Conservation (phyloP, 2,329 filamentous ascomycete species). For the Exophiala alcalophila region DNA sequence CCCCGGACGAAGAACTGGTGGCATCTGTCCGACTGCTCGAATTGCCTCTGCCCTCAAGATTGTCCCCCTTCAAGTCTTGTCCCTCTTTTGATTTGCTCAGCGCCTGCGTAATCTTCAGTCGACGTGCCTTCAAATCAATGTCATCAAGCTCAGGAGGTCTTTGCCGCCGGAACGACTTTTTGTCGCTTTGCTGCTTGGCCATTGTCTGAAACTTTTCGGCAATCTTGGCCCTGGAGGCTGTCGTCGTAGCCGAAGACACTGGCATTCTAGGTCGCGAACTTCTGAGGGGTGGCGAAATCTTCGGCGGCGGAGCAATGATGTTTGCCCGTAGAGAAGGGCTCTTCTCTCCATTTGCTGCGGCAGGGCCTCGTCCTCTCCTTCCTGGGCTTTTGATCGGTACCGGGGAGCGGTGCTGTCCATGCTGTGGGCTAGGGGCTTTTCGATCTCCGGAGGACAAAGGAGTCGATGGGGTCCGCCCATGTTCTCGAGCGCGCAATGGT, state of each 20-base stretch:
- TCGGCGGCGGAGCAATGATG: constrained; percentile 66
- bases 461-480: constrained; percentile 21
- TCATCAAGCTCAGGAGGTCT: constrained; percentile 64
- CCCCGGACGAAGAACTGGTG: constrained; percentile 19
- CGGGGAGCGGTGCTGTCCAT: constrained; percentile 33
- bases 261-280: constrained; percentile 79
- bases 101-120: constrained; percentile 78
- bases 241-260: constrained; percentile 70
- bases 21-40: constrained; percentile 17
- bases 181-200: constrained; percentile 39
- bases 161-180: constrained; percentile 38
- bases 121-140: constrained; percentile 79
- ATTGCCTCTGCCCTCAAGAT: constrained; percentile 1
- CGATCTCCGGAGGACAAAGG: constrained; percentile 13
- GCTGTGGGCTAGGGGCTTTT: constrained; percentile 29
- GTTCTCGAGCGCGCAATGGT: constrained; percentile 14
- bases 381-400: constrained; percentile 37
- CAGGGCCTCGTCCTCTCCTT: constrained; percentile 36
- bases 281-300: constrained; percentile 73
- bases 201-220: constrained; percentile 54
- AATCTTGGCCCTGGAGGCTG: constrained; percentile 65
- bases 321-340: constrained; percentile 67
- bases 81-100: constrained; percentile 60
- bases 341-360: constrained; percentile 44
- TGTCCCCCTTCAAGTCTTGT: constrained; percentile 21